Evolutionary conservation across 805 yeast species (phyloP).

Genomic region (Ascoidea tarda): DNA sequence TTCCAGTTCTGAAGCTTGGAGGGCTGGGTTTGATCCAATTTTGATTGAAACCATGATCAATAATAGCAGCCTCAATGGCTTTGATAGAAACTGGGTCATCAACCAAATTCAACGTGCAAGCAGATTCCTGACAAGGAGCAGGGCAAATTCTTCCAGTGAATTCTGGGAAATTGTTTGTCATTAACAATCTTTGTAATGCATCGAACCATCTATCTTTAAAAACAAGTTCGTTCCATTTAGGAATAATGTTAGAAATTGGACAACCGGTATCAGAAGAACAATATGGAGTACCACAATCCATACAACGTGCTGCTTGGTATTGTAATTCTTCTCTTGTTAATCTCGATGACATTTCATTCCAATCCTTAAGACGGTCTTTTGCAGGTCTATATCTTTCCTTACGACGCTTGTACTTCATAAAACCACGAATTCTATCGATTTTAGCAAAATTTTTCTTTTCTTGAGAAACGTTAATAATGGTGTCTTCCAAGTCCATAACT

Average conservation of each 20-base stretch:
- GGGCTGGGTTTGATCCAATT: conserved; percentile 90
- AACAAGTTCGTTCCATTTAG: conserved; percentile 95
- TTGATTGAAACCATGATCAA: conserved; percentile 90
- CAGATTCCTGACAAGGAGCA: conserved; percentile 92
- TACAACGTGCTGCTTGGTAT: conserved; percentile 92
- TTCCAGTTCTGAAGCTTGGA: conserved; percentile 74
- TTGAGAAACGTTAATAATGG: conserved; percentile 54
- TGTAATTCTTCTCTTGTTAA: conserved; percentile 76
- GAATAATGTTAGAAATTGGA: conserved; percentile 93
- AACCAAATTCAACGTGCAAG: conserved; percentile 85
- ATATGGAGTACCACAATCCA: conserved; percentile 99
- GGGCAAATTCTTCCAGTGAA: conserved; percentile 98
- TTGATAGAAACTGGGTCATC: conserved; percentile 95
- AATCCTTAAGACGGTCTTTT: conserved; percentile 65
- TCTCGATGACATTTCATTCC: conserved; percentile 81
- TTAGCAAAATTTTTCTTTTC: conserved; percentile 48
- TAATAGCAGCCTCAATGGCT: conserved; percentile 89
- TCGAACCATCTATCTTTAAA: conserved; percentile 91
- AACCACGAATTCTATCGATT: conserved; percentile 76
- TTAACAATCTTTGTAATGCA: conserved; percentile 79
- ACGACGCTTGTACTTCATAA: conserved; percentile 86
- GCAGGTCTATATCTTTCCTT: conserved; percentile 77
- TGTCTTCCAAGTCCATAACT: conserved; percentile 81
- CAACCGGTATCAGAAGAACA: conserved; percentile 98
- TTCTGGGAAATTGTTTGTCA: conserved; percentile 98